phyloP scores from a whole-genome alignment of 768 basidiomycete species.

The Leccinellum luteum region DNA sequence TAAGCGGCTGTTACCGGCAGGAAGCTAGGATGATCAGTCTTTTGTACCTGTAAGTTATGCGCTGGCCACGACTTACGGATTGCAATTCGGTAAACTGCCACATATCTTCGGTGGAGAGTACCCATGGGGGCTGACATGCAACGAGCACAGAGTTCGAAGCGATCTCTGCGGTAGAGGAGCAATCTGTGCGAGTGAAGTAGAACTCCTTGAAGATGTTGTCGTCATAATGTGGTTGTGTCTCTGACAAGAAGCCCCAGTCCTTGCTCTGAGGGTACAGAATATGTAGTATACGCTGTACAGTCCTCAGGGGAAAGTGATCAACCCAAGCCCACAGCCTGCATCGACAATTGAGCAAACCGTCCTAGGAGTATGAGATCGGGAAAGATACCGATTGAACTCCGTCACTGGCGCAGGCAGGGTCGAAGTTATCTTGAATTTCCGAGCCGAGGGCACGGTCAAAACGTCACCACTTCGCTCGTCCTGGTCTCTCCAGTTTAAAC shows the following conservation, averaged over 20 bases:
- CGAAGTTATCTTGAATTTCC: slow-evolving; percentile 25
- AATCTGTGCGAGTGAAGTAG: slow-evolving; percentile 37
- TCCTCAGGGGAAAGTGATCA: slow-evolving; percentile 33
- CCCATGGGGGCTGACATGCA: slow-evolving; percentile 61
- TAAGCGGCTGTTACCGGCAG: slow-evolving; percentile 38
- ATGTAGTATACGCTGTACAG: slow-evolving; percentile 40
- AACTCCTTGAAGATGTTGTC: slow-evolving; percentile 44
- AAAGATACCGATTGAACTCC: slow-evolving; percentile 31
- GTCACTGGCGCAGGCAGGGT: slow-evolving; percentile 30
- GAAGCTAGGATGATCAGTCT: slow-evolving; percentile 20
- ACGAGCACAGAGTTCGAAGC: slow-evolving; percentile 42
- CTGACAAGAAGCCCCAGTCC: slow-evolving; percentile 42
- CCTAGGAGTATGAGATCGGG: background rate
- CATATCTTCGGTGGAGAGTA: slow-evolving; percentile 53
- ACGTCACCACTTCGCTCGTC: slow-evolving; percentile 28
- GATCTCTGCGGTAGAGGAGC: slow-evolving; percentile 23
- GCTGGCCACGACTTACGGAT: slow-evolving; percentile 19
- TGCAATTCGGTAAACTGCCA: slow-evolving; percentile 47
- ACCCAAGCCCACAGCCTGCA: slow-evolving; percentile 32
- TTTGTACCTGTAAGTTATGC: background rate
- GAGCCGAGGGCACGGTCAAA: slow-evolving; percentile 32
- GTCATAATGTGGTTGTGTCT: slow-evolving; percentile 35
- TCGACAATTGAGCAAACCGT: background rate
- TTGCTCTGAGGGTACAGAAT: slow-evolving; percentile 41
- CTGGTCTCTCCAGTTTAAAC: slow-evolving; percentile 21